These are phyloP conservation scores for Excoecaria cochinchinensis DNA, from an alignment of 345 rosid species.

Conservation along the genomic window DNA sequence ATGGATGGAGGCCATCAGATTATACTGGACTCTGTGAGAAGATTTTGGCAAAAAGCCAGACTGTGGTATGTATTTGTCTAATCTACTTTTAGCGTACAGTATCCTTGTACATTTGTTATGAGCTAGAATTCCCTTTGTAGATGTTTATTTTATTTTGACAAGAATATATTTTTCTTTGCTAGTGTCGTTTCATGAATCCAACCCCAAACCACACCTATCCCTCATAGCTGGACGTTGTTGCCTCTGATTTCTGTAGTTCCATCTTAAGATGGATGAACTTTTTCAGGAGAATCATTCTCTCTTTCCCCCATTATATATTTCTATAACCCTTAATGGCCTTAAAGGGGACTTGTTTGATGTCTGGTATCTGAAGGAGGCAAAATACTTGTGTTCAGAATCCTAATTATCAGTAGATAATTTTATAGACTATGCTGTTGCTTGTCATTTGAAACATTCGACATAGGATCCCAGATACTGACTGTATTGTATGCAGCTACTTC, in stretches of 20 bases:
- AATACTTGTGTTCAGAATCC: background rate
- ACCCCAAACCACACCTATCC: no score
- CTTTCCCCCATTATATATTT: background rate
- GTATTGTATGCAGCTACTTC: background rate
- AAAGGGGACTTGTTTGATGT: background rate
- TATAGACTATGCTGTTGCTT: background rate
- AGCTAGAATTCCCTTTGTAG: background rate
- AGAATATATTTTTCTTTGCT: background rate
- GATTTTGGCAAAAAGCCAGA: conserved; percentile 88
- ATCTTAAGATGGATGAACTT: background rate
- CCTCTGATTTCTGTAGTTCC: background rate
- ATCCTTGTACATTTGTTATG: background rate
- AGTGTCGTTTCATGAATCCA: background rate
- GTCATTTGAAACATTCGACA: no score
- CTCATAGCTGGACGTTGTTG: background rate
- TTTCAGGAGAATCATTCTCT: background rate
- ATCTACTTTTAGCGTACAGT: conserved; percentile 4
- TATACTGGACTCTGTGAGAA: conserved; percentile 91
- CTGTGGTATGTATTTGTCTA: conserved; percentile 67
- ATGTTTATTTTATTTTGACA: background rate
- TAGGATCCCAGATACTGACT: background rate
- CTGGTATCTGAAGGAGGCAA: background rate
- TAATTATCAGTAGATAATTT: background rate
- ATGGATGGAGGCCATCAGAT: conserved; percentile 82
- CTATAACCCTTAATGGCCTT: background rate